A percentile compares a stretch with the other conserved stretches of the same genome.
phyloP scores from a whole-genome alignment of 768 basidiomycete genomes.

The Serendipita sp. region DNA sequence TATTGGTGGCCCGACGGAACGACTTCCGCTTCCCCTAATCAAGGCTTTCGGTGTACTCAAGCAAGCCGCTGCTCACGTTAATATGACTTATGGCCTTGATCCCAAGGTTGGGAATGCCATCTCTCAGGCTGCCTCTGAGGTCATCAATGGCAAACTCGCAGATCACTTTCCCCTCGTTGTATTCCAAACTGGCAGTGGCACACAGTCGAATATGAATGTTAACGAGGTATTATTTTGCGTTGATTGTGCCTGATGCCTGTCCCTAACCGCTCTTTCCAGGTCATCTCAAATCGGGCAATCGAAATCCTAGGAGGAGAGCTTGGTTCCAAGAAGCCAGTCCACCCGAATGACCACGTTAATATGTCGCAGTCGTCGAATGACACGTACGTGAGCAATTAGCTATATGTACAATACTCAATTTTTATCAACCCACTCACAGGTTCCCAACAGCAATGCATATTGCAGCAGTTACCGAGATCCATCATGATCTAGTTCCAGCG shows the following conservation, averaged over 20 bases:
- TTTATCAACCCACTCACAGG: conserved; percentile 23
- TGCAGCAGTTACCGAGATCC: conserved; percentile 82
- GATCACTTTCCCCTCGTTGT: conserved; percentile 98
- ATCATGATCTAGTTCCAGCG: conserved; percentile 65
- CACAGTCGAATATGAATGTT: conserved; percentile 98
- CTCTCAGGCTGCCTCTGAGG: conserved; percentile 91
- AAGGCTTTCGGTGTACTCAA: conserved; percentile 96
- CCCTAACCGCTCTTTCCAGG: conserved; percentile 27
- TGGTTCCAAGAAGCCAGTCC: conserved; percentile 92
- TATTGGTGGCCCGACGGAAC: conserved; percentile 87
- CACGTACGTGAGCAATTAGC: conserved; percentile 42
- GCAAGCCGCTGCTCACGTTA: conserved; percentile 88
- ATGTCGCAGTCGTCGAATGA: conserved; percentile 99
- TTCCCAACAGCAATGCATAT: conserved; percentile 99
- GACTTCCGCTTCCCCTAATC: conserved; percentile 88
- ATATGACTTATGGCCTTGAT: conserved; percentile 80
- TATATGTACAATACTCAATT: not conserved
- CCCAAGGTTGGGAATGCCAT: conserved; percentile 77
- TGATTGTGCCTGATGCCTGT: not conserved
- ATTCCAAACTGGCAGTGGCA: conserved; percentile 97
- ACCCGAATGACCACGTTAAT: conserved; percentile 99
- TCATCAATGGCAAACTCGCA: conserved; percentile 85
- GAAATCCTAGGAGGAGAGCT: conserved; percentile 89
- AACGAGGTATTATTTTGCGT: conserved; percentile 53
- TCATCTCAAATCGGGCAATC: conserved; percentile 96